A percentile compares a stretch with the other conserved stretches of the same genome.
Evolutionary conservation across 2,329 filamentous ascomycete genomes (phyloP).

Genomic region (Botryosphaeria dothidea): DNA sequence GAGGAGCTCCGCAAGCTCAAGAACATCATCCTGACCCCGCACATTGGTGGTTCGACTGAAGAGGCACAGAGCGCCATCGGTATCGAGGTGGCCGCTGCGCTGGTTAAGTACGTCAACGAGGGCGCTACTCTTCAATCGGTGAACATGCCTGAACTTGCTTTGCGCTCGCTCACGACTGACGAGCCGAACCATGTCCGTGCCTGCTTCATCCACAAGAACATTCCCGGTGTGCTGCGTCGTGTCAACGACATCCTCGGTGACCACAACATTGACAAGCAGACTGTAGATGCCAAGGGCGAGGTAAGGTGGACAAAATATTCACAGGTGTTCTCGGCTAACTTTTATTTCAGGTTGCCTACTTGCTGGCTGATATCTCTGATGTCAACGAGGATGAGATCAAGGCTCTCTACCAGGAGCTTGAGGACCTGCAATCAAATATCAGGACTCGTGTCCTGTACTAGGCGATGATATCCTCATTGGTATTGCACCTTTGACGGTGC

Average conservation of each 20-base stretch:
- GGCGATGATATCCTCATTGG: background rate
- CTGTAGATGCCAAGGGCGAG: conserved; percentile 91
- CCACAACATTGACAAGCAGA: conserved; percentile 99
- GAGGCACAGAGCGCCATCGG: conserved; percentile 97
- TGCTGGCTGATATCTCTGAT: conserved; percentile 96
- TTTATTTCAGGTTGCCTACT: conserved; percentile 69
- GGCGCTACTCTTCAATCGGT: conserved; percentile 88
- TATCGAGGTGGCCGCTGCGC: conserved; percentile 82
- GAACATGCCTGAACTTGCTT: conserved; percentile 92
- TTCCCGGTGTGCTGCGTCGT: conserved; percentile 89
- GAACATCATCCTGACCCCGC: conserved; percentile 93
- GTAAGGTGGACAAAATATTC: conserved; percentile 40
- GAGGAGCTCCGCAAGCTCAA: conserved; percentile 81
- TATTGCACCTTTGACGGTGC: too few species aligned
- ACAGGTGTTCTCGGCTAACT: background rate
- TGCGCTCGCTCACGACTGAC: conserved; percentile 86
- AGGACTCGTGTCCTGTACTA: conserved; percentile 52
- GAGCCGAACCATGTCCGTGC: conserved; percentile 88
- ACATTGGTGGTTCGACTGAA: conserved; percentile 97
- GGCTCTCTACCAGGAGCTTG: conserved; percentile 79
- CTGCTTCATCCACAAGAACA: conserved; percentile 95
- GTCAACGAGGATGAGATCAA: conserved; percentile 81
- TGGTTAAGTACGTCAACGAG: conserved; percentile 95
- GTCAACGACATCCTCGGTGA: conserved; percentile 94
- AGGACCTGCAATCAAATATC: conserved; percentile 73